These are phyloP conservation scores for Pichia eremophila DNA, from an alignment of 805 yeast species.

Conservation along the genomic window DNA sequence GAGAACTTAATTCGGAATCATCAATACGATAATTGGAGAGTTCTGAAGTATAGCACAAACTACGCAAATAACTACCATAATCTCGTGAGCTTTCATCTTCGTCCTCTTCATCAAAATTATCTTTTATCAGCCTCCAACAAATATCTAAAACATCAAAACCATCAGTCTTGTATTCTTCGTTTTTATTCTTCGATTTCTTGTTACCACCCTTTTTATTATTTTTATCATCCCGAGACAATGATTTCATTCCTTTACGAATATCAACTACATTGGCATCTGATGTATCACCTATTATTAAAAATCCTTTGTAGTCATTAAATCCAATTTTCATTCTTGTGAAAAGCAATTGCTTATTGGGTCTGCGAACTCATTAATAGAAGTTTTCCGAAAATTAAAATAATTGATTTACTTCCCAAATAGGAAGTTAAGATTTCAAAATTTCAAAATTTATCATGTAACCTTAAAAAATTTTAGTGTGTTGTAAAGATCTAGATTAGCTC, in stretches of 20 bases:
- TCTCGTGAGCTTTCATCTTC: neutral
- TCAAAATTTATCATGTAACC: neutral
- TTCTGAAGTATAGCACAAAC: neutral
- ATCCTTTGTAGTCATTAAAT: conserved; percentile 5
- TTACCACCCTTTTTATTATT: neutral
- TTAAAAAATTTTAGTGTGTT: too few relatives aligned
- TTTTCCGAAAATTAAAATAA: too few relatives aligned
- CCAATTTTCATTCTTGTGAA: neutral
- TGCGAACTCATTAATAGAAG: too few relatives aligned
- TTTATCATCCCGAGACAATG: neutral
- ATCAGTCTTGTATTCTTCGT: neutral
- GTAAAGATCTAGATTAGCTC: too few relatives aligned
- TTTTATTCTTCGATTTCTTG: neutral
- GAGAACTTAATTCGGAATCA: conserved; percentile 2
- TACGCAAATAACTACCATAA: neutral
- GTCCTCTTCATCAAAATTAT: neutral
- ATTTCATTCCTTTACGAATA: neutral
- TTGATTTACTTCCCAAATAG: neutral
- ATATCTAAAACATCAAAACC: conserved; percentile 9
- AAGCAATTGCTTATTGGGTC: too few relatives aligned
- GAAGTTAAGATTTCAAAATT: neutral
- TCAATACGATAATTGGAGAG: neutral
- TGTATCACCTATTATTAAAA: neutral
- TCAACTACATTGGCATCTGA: neutral
- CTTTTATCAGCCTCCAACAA: neutral